Evolutionary conservation across 2,329 filamentous ascomycete genomes (phyloP).

Genomic region (Balansia obtecta): DNA sequence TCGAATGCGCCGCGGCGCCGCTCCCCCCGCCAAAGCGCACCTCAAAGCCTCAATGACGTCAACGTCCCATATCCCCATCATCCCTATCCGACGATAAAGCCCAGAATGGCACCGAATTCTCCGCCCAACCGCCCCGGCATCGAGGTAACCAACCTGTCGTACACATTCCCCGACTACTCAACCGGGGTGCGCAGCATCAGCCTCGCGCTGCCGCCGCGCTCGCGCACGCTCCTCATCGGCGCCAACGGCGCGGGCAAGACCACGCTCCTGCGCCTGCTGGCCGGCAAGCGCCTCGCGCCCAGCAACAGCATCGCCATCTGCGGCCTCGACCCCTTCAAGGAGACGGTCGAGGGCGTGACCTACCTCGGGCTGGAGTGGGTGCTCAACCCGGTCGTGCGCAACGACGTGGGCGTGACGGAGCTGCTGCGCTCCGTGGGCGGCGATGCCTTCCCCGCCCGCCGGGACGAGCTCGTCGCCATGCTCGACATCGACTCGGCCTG

Average conservation of each 20-base stretch:
- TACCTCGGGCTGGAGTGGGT: constrained; percentile 98
- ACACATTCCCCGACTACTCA: constrained; percentile 77
- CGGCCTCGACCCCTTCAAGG: constrained; percentile 83
- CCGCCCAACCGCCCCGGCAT: constrained; percentile 44
- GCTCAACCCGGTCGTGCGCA: constrained; percentile 88
- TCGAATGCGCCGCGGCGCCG: too few species aligned
- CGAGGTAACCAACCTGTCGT: constrained; percentile 63
- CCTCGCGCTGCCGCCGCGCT: constrained; percentile 67
- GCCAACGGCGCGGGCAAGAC: constrained; percentile 98
- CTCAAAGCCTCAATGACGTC: too few species aligned
- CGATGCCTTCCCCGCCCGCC: constrained; percentile 64
- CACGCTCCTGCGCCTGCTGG: constrained; percentile 84
- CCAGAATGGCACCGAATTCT: background rate
- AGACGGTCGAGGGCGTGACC: constrained; percentile 82
- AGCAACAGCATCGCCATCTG: constrained; percentile 60
- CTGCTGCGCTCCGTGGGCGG: constrained; percentile 79
- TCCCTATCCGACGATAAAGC: too few species aligned
- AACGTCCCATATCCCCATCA: too few species aligned
- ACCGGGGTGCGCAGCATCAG: constrained; percentile 64
- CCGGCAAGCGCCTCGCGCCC: constrained; percentile 87
- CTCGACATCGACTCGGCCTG: constrained; percentile 85
- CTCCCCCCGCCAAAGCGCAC: too few species aligned
- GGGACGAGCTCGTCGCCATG: constrained; percentile 77
- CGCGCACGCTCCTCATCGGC: constrained; percentile 83
- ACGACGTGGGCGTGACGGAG: constrained; percentile 83